Evolutionary conservation across 2,329 filamentous ascomycete genomes (phyloP).

Genomic region (Penicillium polonicum): DNA sequence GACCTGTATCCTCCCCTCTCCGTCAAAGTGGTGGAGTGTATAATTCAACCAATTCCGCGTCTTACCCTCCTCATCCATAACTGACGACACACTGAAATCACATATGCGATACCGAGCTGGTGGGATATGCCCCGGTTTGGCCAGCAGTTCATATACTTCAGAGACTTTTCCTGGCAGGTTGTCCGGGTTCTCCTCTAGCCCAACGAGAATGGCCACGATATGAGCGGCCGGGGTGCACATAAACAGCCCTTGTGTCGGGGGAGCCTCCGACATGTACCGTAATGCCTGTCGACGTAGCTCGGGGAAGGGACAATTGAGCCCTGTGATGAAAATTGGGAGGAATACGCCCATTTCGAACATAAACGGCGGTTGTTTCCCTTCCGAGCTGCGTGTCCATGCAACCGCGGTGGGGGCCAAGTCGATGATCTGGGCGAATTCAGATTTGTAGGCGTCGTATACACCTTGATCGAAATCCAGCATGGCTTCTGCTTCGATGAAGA

Average conservation of each 20-base stretch:
- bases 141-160: not conserved
- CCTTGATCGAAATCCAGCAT: slow-evolving; percentile 13
- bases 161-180: not conserved
- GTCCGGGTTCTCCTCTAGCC: not conserved
- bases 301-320: slow-evolving; percentile 17
- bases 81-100: not conserved
- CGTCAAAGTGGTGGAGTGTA: not conserved
- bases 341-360: slow-evolving; percentile 23
- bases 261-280: slow-evolving; percentile 12
- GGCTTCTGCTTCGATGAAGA: slow-evolving; percentile 18
- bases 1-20: not conserved
- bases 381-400: slow-evolving; percentile 8
- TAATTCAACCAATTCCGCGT: not conserved
- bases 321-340: slow-evolving; percentile 22
- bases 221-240: slow-evolving; percentile 10
- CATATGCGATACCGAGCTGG: not conserved
- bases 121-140: not conserved
- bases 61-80: not conserved
- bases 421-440: slow-evolving; percentile 16
- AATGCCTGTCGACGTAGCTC: slow-evolving; percentile 16
- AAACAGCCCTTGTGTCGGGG: slow-evolving; percentile 18
- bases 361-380: slow-evolving; percentile 19
- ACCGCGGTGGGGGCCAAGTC: slow-evolving; percentile 11
- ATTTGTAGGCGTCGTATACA: slow-evolving; percentile 15
- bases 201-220: not conserved